These are phyloP conservation scores for Eutrema yunnanense DNA, from an alignment of 345 rosid genomes.

Conservation along the genomic window DNA sequence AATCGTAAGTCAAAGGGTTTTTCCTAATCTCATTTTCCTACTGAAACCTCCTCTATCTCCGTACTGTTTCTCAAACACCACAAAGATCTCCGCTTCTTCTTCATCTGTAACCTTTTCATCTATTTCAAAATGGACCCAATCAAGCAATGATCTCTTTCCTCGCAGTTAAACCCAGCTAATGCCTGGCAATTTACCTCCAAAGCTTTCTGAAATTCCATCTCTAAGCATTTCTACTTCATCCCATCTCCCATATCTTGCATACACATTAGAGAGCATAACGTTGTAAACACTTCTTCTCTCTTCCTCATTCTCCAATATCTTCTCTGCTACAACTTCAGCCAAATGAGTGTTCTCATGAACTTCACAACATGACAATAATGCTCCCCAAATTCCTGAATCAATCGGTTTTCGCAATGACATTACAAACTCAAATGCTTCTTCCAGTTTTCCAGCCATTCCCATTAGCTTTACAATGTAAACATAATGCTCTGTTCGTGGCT, in stretches of 20 bases:
- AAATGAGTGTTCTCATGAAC: slow-evolving; percentile 43
- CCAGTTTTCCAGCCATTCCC: slow-evolving; percentile 64
- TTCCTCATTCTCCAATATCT: slow-evolving; percentile 45
- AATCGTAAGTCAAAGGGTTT: too few relatives aligned
- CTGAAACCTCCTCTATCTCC: too few relatives aligned
- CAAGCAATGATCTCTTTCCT: not conserved
- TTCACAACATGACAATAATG: slow-evolving; percentile 76
- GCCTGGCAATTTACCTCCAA: slow-evolving; percentile 47
- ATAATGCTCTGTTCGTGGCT: slow-evolving; percentile 56
- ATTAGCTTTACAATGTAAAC: slow-evolving; percentile 76
- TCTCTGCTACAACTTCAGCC: slow-evolving; percentile 63
- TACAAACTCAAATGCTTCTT: slow-evolving; percentile 58
- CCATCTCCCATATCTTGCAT: slow-evolving; percentile 81
- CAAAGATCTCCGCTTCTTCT: not conserved
- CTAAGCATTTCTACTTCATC: slow-evolving; percentile 54
- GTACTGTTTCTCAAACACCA: too few relatives aligned
- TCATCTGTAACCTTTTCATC: not conserved
- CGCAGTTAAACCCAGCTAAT: slow-evolving; percentile 45
- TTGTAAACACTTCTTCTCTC: slow-evolving; percentile 52
- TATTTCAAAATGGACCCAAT: not conserved
- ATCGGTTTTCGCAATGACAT: slow-evolving; percentile 55
- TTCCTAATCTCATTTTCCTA: too few relatives aligned
- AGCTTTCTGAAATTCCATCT: slow-evolving; percentile 31
- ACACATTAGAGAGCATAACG: slow-evolving; percentile 70
- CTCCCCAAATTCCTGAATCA: slow-evolving; percentile 77